These are phyloP conservation scores for Kwoniella newhampshirensis DNA, from an alignment of 768 basidiomycete genomes.

Conservation along the genomic window DNA sequence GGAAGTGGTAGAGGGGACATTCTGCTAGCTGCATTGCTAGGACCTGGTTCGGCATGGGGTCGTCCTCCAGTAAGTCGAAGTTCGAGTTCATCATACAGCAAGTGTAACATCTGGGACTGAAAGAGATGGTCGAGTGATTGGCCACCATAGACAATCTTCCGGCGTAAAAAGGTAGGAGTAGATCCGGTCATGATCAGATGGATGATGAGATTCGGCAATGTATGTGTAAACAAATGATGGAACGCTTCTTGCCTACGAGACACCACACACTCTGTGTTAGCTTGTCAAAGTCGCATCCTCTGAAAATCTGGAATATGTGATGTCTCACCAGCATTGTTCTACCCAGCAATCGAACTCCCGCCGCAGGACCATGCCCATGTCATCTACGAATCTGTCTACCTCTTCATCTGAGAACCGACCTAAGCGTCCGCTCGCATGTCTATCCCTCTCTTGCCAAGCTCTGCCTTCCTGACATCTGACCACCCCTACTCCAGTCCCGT, in stretches of 20 bases:
- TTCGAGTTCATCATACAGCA: constrained; percentile 49
- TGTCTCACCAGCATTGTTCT: constrained; percentile 53
- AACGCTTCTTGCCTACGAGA: constrained; percentile 51
- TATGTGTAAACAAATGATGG: constrained; percentile 50
- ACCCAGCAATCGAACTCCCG: constrained; percentile 53
- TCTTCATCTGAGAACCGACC: constrained; percentile 40
- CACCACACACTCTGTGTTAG: neutral
- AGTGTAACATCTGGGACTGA: constrained; percentile 45
- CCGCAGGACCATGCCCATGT: constrained; percentile 47
- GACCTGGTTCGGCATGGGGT: constrained; percentile 32
- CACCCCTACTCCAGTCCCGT: constrained; percentile 28
- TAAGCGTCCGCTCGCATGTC: constrained; percentile 36
- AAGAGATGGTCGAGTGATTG: constrained; percentile 45
- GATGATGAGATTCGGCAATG: constrained; percentile 49
- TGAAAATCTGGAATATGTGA: neutral
- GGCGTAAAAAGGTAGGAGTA: constrained; percentile 46
- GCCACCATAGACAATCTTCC: constrained; percentile 51
- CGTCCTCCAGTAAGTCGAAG: constrained; percentile 44
- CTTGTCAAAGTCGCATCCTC: neutral
- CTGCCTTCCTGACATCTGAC: constrained; percentile 46
- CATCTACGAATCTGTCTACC: constrained; percentile 49
- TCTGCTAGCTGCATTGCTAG: constrained; percentile 19
- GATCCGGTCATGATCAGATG: constrained; percentile 49
- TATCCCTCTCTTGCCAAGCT: constrained; percentile 34
- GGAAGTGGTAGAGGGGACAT: constrained; percentile 11